Evolutionary conservation across 2,329 filamentous ascomycete genomes (phyloP), one percentile per base, ranked within the genome.

Genomic region (Talaromyces amestolkiae): DNA sequence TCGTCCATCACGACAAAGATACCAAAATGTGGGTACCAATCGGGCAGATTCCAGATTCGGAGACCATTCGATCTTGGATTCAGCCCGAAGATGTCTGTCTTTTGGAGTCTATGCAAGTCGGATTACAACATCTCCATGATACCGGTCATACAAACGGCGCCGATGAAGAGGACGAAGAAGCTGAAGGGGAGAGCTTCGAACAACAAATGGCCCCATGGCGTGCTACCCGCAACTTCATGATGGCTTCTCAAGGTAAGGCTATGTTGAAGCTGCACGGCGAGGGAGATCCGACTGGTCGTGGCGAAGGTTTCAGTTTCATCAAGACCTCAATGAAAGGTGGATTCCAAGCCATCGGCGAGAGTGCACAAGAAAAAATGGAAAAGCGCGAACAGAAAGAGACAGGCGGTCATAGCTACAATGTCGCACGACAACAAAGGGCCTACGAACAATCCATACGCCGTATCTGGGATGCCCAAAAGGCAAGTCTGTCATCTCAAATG

Each of bases 301-400:
- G 95, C 1, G 88, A 97, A 66, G 95, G 92, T 2, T 97, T 98
- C 81, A 97, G 92, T 75, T 97, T 99, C 77, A 93, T 99, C 77
- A 93, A 95, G 74, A 97, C 93, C 0, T 96, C 92, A 0, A 99
- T 99, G 95, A 99, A 99, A 79, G 95, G 95, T 68, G 95, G 95
- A 0, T 99, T 97, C 77, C 92, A 93, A 74, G 90, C 93, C 22
- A 86, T 96, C 31, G 93, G 92, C 22, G 92, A 97, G 76, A 93
- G 92, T 73, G 91, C 93, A 67, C 91, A 92, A 72, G 91, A 93
- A 68, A 92, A 93, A 75, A 87, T 95, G 69, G 91, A 93, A 74
- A 91, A 91, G 17, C 94, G 95, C 72, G 81, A 82, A 68, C 78
- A 84, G 65, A 88, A 87, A 69, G 86, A 89, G 65, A 82, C 85